These are phyloP conservation scores for Globisporangium takayamanum DNA, from an alignment of 352 stramenopile species.

Conservation along the genomic window DNA sequence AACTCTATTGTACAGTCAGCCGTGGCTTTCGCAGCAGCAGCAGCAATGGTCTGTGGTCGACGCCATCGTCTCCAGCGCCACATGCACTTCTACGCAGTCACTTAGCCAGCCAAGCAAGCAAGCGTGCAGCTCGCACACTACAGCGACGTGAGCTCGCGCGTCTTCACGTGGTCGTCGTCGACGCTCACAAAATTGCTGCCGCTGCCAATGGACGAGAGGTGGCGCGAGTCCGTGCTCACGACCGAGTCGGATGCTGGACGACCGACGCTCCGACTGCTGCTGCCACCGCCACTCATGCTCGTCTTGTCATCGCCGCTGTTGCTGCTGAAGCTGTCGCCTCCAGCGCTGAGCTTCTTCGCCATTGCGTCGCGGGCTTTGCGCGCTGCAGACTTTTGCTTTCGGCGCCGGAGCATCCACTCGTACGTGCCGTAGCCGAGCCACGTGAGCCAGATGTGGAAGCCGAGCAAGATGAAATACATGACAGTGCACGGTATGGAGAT, in stretches of 20 bases:
- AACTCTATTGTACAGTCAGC: neutral
- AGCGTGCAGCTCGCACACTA: conserved; percentile 4
- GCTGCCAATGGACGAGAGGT: conserved; percentile 35
- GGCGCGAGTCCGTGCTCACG: conserved; percentile 13
- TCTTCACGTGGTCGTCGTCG: conserved; percentile 8
- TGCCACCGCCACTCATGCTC: neutral
- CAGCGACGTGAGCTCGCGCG: conserved; percentile 19
- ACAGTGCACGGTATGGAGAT: conserved; percentile 76
- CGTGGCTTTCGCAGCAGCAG: neutral
- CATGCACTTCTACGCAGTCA: no score
- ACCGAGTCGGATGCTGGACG: conserved; percentile 9
- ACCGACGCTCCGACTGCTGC: neutral
- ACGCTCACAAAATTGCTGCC: conserved; percentile 30
- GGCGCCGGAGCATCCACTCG: conserved; percentile 82
- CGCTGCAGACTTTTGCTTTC: conserved; percentile 55
- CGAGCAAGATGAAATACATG: conserved; percentile 82
- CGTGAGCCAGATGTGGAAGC: conserved; percentile 78
- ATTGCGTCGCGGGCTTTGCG: conserved; percentile 19
- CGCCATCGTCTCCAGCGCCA: no score
- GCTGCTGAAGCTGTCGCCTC: conserved; percentile 8
- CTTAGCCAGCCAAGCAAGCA: neutral
- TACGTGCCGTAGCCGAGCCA: conserved; percentile 81
- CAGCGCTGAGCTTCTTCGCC: conserved; percentile 15
- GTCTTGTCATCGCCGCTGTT: neutral
- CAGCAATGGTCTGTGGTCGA: no score